Conservation (phyloP, 1,284 basidiomycete species). For the Fistulinella staudtii region DNA sequence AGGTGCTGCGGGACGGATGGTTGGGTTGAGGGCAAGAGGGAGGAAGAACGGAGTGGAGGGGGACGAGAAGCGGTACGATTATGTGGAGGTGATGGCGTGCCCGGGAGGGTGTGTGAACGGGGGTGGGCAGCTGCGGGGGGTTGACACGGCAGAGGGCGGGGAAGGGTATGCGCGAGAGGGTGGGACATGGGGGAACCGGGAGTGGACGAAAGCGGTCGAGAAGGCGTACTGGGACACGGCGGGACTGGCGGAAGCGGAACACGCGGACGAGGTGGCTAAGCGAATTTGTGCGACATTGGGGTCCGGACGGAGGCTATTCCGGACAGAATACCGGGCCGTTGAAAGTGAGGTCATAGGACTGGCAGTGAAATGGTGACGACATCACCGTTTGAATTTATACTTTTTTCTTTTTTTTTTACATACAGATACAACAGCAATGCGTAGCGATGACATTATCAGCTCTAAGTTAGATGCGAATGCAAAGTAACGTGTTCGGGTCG, state of each 20-base stretch:
- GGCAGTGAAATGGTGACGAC: slow-evolving; percentile 75
- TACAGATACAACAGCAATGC: slow-evolving; percentile 6
- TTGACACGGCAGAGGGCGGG: slow-evolving; percentile 42
- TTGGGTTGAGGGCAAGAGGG: slow-evolving; percentile 31
- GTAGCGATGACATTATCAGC: slow-evolving; percentile 21
- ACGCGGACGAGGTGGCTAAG: slow-evolving; percentile 43
- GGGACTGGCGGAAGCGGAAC: neutral
- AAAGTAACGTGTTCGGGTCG: slow-evolving; percentile 10
- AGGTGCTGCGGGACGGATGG: slow-evolving; percentile 61
- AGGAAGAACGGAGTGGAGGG: slow-evolving; percentile 32
- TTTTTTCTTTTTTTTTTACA: slow-evolving; percentile 7
- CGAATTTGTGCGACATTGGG: slow-evolving; percentile 39
- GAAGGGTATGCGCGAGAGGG: slow-evolving; percentile 56
- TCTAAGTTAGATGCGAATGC: slow-evolving; percentile 28
- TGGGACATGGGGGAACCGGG: slow-evolving; percentile 69
- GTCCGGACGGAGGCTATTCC: slow-evolving; percentile 51
- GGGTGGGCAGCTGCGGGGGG: slow-evolving; percentile 85
- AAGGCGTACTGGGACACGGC: slow-evolving; percentile 61
- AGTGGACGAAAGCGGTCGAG: slow-evolving; percentile 78
- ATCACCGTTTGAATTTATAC: slow-evolving; percentile 11
- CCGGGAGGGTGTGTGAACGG: slow-evolving; percentile 97
- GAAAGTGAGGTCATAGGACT: slow-evolving; percentile 82
- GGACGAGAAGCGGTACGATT: slow-evolving; percentile 71
- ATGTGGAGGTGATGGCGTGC: slow-evolving; percentile 99
- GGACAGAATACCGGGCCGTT: slow-evolving; percentile 84